Evolutionary conservation across 192 early-diverging fungal genomes (phyloP), one percentile per base, ranked within the genome.

Genomic region (Martensiomyces pterosporus): DNA sequence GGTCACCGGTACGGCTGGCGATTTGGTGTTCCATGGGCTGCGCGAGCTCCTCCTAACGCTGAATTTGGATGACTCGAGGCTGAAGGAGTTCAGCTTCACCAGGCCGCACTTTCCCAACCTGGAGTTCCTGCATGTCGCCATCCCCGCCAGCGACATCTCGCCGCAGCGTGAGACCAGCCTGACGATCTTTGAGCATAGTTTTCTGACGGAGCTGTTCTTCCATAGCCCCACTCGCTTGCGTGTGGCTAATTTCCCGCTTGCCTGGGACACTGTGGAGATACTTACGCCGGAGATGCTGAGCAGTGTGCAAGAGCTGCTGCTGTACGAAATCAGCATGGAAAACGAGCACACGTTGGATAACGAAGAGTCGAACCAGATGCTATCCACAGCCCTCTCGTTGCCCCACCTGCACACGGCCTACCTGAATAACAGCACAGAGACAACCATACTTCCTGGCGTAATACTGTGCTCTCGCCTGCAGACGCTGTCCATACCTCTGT

Each of bases 291-390:
- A 14, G 12, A 40, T 43, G 24, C 29, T 52, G 14, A n/a, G 18
- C 13, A 5, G 23, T 2, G 37, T 43, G 3, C 39, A 21, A n/a
- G 18, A 33, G 3, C 19, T 52, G 40, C 4, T 29, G 15, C 39
- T 52, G 12, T n/a, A 13, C 14, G 39, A 41, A n/a, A 42, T 52
- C 19, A 42, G 26, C 19, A 18, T 52, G 40, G 50, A 52, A 16
- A 36, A 36, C 18, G 50, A 52, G 22, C 50, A 52, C 35, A 7
- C 43, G 13, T 33, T 52, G 39, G 50, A 52, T 16, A 15, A 19
- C 27, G 50, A 52, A 18, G 50, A 52, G 39, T 24, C 50, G 3
- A 42, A 33, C 50, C 50, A 52, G 24, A 52, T 52, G 18, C 40
- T 52, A 32, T 32, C 12, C 29, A 12, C 29, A 12, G 29, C 29